phyloP scores from a whole-genome alignment of 1,139 yeast species.

The Torulaspora pretoriensis region DNA sequence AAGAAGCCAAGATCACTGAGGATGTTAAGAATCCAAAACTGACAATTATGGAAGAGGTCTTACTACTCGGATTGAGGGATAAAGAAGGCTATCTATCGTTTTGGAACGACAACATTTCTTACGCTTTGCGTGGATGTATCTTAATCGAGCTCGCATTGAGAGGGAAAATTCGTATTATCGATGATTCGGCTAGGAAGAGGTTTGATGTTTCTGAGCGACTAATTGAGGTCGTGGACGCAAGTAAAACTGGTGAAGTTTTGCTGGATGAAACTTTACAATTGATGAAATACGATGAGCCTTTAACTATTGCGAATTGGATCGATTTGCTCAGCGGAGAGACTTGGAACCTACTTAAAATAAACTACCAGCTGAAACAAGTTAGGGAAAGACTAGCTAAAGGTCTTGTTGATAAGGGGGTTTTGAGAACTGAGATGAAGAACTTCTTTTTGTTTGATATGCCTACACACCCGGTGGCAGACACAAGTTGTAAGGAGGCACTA shows the following conservation, averaged over 20 bases:
- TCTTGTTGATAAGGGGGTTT: conserved; percentile 93
- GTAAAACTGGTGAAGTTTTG: conserved; percentile 90
- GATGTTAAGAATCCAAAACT: conserved; percentile 55
- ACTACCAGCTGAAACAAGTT: conserved; percentile 93
- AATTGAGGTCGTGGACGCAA: conserved; percentile 79
- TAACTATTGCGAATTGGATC: conserved; percentile 88
- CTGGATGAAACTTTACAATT: conserved; percentile 88
- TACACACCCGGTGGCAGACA: conserved; percentile 92
- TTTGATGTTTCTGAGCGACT: conserved; percentile 83
- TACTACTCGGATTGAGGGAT: conserved; percentile 88
- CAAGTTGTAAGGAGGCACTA: conserved; percentile 73
- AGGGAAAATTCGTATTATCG: conserved; percentile 80
- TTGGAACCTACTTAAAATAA: conserved; percentile 93
- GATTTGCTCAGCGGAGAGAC: conserved; percentile 93
- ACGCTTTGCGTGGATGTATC: conserved; percentile 93
- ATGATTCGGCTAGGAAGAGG: conserved; percentile 90
- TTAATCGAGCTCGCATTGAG: conserved; percentile 87
- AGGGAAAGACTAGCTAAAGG: conserved; percentile 96
- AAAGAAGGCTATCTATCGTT: conserved; percentile 93
- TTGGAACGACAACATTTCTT: conserved; percentile 97
- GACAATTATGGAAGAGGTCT: conserved; percentile 94
- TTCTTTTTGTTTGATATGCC: conserved; percentile 97
- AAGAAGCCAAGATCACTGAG: conserved; percentile 42
- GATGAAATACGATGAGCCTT: conserved; percentile 78
- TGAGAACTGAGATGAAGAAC: conserved; percentile 92